Evolutionary conservation across 228 moss, liverwort and hornwort genomes (phyloP), one percentile per base, ranked within the genome.

Genomic region (Sphagnum magellanicum): DNA sequence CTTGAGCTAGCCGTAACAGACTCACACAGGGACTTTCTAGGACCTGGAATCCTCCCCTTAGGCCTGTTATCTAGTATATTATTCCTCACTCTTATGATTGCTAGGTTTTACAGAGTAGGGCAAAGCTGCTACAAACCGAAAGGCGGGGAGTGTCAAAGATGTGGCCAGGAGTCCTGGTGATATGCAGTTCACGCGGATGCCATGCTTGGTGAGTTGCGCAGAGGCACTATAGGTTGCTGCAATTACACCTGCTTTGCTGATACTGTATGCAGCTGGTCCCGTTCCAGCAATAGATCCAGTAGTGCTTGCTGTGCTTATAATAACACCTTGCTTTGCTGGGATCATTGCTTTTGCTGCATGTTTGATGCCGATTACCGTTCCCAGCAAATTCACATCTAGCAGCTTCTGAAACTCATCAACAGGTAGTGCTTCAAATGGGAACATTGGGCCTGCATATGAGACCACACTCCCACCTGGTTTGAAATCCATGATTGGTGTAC

Each of bases 321-420:
- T 79, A 49, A 64, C 61, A 49, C 74, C 78, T 60, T 71, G 70
- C 15, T 50, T 5, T 11, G 50, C 51, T 16, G 78, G 67, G 5
- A 49, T 66, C 74, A 79, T 74, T 10, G 74, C 64, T 16, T 71
- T 48, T 10, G 78, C 67, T 4, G 74, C 78, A 51, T 79, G 78
- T 59, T 79, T 79, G 4, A 71, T 63, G 53, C 71, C 74, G 46
- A 74, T 6, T 9, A 76, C 61, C 0, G 65, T 59, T 16, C 68
- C 75, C 75, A 62, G 69, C 15, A 75, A 15, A 66, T 71, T 63
- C 6, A 70, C 65, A 0, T 53, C 73, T 5, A 73, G 58, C 12
- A 68, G 70, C 5, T 52, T 6, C 53, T 78, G 73, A 60, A 73
- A 78, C 0, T 15, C 4, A 6, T 65, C 73, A 50, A 78, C 55